phyloP scores from a whole-genome alignment of 495 filamentous ascomycete species.

The Monascus purpureus region DNA sequence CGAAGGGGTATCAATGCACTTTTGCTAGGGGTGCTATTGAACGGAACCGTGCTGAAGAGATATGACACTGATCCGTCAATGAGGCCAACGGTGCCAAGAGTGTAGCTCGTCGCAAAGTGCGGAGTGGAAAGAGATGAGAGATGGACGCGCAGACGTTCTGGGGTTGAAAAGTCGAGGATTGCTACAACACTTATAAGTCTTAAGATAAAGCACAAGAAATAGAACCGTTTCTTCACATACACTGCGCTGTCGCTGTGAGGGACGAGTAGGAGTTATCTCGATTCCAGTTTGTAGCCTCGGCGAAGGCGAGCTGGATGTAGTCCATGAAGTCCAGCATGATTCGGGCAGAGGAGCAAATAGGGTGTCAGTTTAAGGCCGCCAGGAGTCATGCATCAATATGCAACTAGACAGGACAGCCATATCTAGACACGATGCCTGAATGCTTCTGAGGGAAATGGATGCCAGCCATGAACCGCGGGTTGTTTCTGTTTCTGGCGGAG shows the following conservation, averaged over 20 bases:
- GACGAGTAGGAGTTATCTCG: slow-evolving; percentile 84
- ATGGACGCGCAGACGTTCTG: slow-evolving; percentile 58
- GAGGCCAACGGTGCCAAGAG: slow-evolving; percentile 66
- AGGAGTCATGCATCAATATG: too few species aligned
- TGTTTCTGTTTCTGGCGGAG: too few species aligned
- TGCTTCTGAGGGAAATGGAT: neutral
- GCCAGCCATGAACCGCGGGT: too few species aligned
- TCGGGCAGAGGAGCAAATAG: slow-evolving; percentile 1
- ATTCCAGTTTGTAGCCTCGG: slow-evolving; percentile 76
- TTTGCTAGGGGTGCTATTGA: slow-evolving; percentile 38
- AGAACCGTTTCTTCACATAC: too few species aligned
- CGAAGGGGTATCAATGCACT: slow-evolving; percentile 48
- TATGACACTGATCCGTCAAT: slow-evolving; percentile 89
- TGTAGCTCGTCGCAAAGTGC: slow-evolving; percentile 85
- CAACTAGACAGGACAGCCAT: too few species aligned
- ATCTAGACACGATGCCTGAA: neutral
- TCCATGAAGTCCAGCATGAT: slow-evolving; percentile 97
- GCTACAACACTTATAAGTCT: slow-evolving; percentile 33
- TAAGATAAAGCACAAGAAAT: neutral
- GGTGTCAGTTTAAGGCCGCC: too few species aligned
- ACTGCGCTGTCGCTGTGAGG: slow-evolving; percentile 74
- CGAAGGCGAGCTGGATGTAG: slow-evolving; percentile 87
- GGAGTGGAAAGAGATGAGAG: slow-evolving; percentile 82
- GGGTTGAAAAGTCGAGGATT: slow-evolving; percentile 72
- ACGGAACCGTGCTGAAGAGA: slow-evolving; percentile 69